Evolutionary conservation across 345 rosid genomes (phyloP).

Genomic region (Melastoma malabathricum): DNA sequence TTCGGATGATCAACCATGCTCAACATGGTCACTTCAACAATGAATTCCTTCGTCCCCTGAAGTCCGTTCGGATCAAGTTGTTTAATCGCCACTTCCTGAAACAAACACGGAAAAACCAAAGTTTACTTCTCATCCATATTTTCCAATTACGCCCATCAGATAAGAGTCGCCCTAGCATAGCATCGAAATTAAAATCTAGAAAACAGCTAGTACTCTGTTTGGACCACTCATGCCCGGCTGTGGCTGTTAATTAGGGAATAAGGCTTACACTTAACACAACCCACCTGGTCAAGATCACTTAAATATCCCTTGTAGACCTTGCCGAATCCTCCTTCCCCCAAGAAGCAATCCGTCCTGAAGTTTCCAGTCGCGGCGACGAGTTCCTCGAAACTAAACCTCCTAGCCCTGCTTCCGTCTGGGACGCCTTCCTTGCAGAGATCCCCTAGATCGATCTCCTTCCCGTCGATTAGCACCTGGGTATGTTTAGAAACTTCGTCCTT

Average conservation of each 20-base stretch:
- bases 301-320: slow-evolving; percentile 1
- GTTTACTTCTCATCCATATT: background rate
- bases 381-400: slow-evolving; percentile 2
- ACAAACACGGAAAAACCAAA: background rate
- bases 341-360: slow-evolving; percentile 4
- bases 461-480: slow-evolving; percentile 31
- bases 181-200: no score
- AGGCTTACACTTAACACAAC: no score
- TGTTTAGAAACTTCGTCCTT: slow-evolving; percentile 21
- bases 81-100: slow-evolving; percentile 30
- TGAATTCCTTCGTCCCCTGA: slow-evolving; percentile 30
- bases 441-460: slow-evolving; percentile 31
- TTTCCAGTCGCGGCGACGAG: background rate
- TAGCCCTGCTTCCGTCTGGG: no score
- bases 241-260: no score
- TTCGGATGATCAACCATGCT: slow-evolving; percentile 27
- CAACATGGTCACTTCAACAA: slow-evolving; percentile 22
- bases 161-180: no score
- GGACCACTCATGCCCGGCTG: no score
- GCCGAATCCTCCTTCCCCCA: slow-evolving; percentile 4
- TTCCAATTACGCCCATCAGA: no score
- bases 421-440: slow-evolving; percentile 26
- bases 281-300: background rate
- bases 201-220: no score
- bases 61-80: slow-evolving; percentile 30